These are phyloP conservation scores for Helminthosporium solani DNA, from an alignment of 2,329 filamentous ascomycete species.

Conservation along the genomic window DNA sequence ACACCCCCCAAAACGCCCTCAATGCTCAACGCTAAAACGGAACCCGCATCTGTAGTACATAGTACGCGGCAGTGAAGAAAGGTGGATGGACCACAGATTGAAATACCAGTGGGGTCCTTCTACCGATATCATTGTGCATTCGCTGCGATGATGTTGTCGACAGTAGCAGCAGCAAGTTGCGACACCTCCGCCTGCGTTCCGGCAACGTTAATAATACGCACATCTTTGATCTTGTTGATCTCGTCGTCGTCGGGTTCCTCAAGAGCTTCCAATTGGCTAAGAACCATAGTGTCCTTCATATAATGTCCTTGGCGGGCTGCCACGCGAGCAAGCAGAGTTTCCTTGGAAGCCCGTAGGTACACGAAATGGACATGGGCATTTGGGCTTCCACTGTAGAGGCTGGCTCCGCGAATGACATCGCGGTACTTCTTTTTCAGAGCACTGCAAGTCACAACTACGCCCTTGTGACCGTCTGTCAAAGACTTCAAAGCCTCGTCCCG, in stretches of 20 bases:
- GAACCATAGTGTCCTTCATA: slow-evolving; percentile 95
- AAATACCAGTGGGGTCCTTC: too few species aligned
- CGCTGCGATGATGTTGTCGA: slow-evolving; percentile 39
- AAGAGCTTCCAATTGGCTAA: slow-evolving; percentile 85
- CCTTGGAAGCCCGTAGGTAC: slow-evolving; percentile 78
- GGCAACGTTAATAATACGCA: slow-evolving; percentile 49
- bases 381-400: slow-evolving; percentile 49
- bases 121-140: slow-evolving; percentile 4
- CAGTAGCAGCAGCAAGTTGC: slow-evolving; percentile 40
- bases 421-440: slow-evolving; percentile 97
- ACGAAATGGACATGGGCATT: slow-evolving; percentile 74
- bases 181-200: slow-evolving; percentile 45
- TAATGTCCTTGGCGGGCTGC: slow-evolving; percentile 77
- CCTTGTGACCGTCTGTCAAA: slow-evolving; percentile 38
- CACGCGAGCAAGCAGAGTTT: slow-evolving; percentile 74
- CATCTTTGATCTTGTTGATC: slow-evolving; percentile 48
- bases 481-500: slow-evolving; percentile 47
- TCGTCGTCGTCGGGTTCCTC: slow-evolving; percentile 75
- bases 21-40: slow-evolving; percentile 17
- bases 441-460: slow-evolving; percentile 95
- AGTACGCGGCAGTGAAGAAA: too few species aligned
- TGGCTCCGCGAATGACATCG: slow-evolving; percentile 61
- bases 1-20: slow-evolving; percentile 10
- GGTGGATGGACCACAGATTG: slow-evolving; percentile 1
- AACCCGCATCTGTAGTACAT: not conserved